Evolutionary conservation across 23 red algal species (phyloP), one percentile per base, ranked within the genome.

Genomic region (Gracilariopsis chorda): DNA sequence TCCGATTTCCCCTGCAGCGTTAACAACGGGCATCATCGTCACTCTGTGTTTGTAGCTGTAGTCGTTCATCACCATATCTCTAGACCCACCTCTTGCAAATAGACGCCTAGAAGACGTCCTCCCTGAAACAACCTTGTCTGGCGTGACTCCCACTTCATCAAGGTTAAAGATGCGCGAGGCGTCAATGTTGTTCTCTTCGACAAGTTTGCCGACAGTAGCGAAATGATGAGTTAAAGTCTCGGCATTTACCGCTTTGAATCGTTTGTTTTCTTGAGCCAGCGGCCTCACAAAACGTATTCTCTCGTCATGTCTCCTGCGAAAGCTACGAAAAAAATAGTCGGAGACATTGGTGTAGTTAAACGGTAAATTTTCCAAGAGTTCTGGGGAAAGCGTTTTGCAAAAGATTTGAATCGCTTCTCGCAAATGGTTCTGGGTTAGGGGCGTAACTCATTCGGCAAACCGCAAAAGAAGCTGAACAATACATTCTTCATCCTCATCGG

Each of bases 111-210:
- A 56, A 58, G 23, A 42, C 20, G 47, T 30, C 17, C 27, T 20
- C 8, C 14, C 77, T 41, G 11, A 37, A 8, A 51, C 41, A 86
- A 68, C 36, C 58, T 70, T 86, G 28, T 55, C 59, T 24, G 56
- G 81, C 17, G 81, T 67, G 61, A 86, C 41, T 6, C 81, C 81
- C 13, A 65, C 57, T 69, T 68, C 81, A 47, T 86, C 81, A 10
- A 86, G 34, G 51, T 86, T 86, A 41, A 65, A 86, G 35, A 69
- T 70, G 2, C 81, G 57, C 23, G 7, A 9, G 1, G 57, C 58
- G 43, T 65, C 61, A 48, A 86, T 29, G 28, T 68, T 39, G 35
- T 69, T 48, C 7, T 69, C 61, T 28, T 65, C 40, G 11, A 86
- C 61, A 2, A 86, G 57, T 23, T 86, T 69, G 10, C 24, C 28